phyloP scores from a whole-genome alignment of 257 asterid species.

The Scutellaria baicalensis region DNA sequence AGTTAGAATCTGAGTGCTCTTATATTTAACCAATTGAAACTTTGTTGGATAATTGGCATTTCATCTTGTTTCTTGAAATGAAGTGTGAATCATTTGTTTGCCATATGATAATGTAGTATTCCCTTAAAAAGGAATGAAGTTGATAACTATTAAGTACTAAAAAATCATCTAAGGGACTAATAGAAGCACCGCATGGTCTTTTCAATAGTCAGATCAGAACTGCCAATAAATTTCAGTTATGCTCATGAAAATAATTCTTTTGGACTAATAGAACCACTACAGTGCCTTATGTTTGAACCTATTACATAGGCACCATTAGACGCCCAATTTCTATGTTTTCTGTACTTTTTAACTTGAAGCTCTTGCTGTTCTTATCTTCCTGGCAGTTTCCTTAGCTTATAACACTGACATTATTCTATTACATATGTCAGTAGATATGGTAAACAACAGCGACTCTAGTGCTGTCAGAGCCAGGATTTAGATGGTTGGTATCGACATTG shows the following conservation, averaged over 20 bases:
- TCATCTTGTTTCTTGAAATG: neutral
- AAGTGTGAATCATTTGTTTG: neutral
- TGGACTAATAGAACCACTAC: neutral
- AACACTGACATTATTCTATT: conserved; percentile 14
- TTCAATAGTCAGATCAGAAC: neutral
- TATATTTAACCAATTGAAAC: neutral
- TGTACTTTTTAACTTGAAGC: neutral
- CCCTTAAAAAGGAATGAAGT: neutral
- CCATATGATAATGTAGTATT: neutral
- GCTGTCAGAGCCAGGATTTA: conserved; percentile 21
- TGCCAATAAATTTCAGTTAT: neutral
- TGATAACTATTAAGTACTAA: neutral
- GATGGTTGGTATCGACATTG: conserved; percentile 2
- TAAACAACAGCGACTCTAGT: conserved; percentile 17
- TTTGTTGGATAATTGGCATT: neutral
- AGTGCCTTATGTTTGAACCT: neutral
- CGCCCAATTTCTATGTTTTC: neutral
- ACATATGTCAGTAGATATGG: conserved; percentile 29
- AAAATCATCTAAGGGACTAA: neutral
- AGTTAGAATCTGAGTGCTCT: neutral
- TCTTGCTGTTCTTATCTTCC: neutral
- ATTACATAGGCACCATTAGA: neutral
- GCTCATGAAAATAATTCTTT: neutral
- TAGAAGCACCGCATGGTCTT: neutral
- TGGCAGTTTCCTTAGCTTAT: neutral